A percentile compares a stretch with the other conserved stretches of the same genome.
Conservation (phyloP, 2,329 filamentous ascomycete genomes). For the Cadophora luteo-olivacea region DNA sequence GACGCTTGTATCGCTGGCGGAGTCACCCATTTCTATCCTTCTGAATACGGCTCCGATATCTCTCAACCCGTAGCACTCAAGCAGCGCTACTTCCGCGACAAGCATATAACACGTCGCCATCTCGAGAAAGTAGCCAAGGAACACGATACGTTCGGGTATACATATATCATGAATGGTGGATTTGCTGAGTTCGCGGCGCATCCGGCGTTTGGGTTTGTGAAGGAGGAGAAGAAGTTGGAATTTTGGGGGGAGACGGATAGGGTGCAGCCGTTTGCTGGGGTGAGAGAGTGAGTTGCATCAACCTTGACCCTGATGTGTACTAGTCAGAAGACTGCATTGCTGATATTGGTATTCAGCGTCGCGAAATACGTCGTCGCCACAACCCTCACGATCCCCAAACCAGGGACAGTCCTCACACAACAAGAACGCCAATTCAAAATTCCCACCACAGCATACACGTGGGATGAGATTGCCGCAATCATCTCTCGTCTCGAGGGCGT, state of each 20-base stretch:
- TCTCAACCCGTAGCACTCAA: neutral
- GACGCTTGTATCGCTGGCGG: conserved; percentile 56
- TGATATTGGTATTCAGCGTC: too few relatives aligned
- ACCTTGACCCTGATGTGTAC: too few relatives aligned
- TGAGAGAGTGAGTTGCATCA: conserved; percentile 14
- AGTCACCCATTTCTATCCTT: conserved; percentile 64
- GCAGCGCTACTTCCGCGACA: conserved; percentile 6
- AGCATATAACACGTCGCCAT: neutral
- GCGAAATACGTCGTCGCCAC: conserved; percentile 22
- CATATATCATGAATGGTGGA: neutral
- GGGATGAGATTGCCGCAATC: conserved; percentile 18
- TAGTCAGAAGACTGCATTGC: too few relatives aligned
- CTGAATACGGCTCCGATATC: conserved; percentile 54
- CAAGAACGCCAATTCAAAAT: conserved; percentile 15
- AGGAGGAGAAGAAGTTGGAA: conserved; percentile 14
- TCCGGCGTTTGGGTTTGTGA: neutral
- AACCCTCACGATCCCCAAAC: neutral
- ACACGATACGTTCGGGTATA: neutral
- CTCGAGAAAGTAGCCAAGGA: neutral
- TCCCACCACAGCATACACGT: conserved; percentile 7
- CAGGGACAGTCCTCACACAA: neutral
- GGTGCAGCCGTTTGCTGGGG: conserved; percentile 12
- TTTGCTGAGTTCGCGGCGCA: neutral
- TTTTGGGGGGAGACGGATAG: conserved; percentile 15
- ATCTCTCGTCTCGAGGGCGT: conserved; percentile 10